Evolutionary conservation across 1,284 basidiomycete species (phyloP).

Genomic region (Papiliotrema fonsecae): DNA sequence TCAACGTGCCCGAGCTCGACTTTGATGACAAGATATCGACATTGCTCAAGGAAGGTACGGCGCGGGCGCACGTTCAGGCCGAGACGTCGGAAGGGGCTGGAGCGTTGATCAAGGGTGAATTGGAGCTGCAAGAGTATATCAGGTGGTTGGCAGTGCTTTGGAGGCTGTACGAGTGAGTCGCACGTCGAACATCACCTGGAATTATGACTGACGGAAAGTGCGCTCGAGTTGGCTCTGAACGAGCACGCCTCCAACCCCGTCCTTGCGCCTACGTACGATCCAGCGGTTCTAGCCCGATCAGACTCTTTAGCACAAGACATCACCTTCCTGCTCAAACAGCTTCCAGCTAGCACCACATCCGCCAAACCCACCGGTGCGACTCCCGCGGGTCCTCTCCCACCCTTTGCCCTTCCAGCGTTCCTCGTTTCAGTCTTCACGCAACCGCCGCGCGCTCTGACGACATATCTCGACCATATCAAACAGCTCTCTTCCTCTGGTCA

Average conservation of each 20-base stretch:
- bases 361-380: conserved; percentile 23
- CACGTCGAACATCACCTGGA: not conserved
- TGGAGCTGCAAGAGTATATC: conserved; percentile 62
- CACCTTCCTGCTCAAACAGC: conserved; percentile 54
- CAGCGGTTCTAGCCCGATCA: conserved; percentile 61
- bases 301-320: conserved; percentile 63
- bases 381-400: conserved; percentile 54
- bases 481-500: conserved; percentile 52
- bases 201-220: conserved; percentile 45
- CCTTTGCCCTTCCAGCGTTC: conserved; percentile 51
- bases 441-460: conserved; percentile 54
- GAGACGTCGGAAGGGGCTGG: conserved; percentile 60
- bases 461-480: conserved; percentile 55
- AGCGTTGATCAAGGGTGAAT: conserved; percentile 58
- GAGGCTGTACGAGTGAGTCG: conserved; percentile 68
- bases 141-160: conserved; percentile 70
- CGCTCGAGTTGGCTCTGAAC: conserved; percentile 63
- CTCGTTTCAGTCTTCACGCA: conserved; percentile 40
- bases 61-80: conserved; percentile 59
- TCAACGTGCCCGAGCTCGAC: conserved; percentile 38
- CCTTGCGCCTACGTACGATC: conserved; percentile 66
- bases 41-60: conserved; percentile 57
- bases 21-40: conserved; percentile 43
- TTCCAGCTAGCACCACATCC: conserved; percentile 44
- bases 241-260: conserved; percentile 59